Percentiles rank a stretch among this genome's conserved stretches.
Evolutionary conservation across 345 rosid genomes (phyloP).

Genomic region (Cardamine resedifolia): DNA sequence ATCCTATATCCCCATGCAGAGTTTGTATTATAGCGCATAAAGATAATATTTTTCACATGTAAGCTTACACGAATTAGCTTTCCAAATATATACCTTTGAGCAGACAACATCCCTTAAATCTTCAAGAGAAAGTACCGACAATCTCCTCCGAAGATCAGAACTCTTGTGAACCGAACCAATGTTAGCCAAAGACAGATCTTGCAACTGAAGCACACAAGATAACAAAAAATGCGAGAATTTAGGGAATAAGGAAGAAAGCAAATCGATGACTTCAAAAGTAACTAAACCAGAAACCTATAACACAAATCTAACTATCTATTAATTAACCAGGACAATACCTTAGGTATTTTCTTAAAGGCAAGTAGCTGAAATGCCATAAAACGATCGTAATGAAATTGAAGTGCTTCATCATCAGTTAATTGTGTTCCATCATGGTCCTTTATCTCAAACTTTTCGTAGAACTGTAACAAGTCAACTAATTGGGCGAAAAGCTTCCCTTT

Average conservation of each 20-base stretch:
- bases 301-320: slow-evolving; percentile 14
- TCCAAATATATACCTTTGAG: slow-evolving; percentile 62
- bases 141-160: slow-evolving; percentile 80
- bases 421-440: slow-evolving; percentile 97
- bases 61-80: slow-evolving; percentile 7
- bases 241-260: slow-evolving; percentile 19
- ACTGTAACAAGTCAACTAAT: slow-evolving; percentile 91
- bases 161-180: slow-evolving; percentile 85
- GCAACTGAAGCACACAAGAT: slow-evolving; percentile 54
- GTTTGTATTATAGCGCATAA: not conserved
- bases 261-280: slow-evolving; percentile 12
- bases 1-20: not conserved
- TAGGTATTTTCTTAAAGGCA: slow-evolving; percentile 85
- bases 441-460: slow-evolving; percentile 97
- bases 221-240: slow-evolving; percentile 9
- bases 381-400: slow-evolving; percentile 82
- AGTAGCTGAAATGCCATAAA: slow-evolving; percentile 88
- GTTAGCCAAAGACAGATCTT: slow-evolving; percentile 83
- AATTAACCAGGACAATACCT: slow-evolving; percentile 50
- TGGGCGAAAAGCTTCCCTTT: slow-evolving; percentile 94
- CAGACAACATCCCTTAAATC: slow-evolving; percentile 94
- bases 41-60: not conserved
- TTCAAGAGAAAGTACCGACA: slow-evolving; percentile 70
- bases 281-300: not conserved
- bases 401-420: slow-evolving; percentile 90